These are phyloP conservation scores for Nectriaceae sp. DNA, from an alignment of 2,329 filamentous ascomycete species.

Conservation along the genomic window DNA sequence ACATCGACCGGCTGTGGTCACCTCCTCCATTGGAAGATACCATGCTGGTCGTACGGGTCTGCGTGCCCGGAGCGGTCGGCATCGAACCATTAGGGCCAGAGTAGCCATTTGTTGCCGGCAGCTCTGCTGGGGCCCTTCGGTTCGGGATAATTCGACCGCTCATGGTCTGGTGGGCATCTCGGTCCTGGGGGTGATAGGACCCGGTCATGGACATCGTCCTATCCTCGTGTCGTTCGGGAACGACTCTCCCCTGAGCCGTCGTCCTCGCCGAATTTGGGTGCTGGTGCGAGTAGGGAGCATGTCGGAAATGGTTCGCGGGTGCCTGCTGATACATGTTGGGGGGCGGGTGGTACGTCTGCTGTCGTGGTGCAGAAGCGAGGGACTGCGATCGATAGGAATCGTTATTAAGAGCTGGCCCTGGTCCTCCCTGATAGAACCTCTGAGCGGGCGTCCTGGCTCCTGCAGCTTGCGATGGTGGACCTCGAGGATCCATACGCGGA, in stretches of 20 bases:
- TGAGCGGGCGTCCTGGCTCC: conserved; percentile 49
- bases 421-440: conserved; percentile 62
- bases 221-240: conserved; percentile 90
- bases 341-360: conserved; percentile 69
- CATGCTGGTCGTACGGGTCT: conserved; percentile 64
- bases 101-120: conserved; percentile 39
- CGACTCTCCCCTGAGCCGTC: conserved; percentile 86
- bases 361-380: conserved; percentile 75
- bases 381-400: conserved; percentile 94
- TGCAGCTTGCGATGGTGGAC: conserved; percentile 45
- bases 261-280: conserved; percentile 68
- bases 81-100: conserved; percentile 40
- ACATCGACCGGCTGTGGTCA: conserved; percentile 72
- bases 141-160: conserved; percentile 89
- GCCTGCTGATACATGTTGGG: conserved; percentile 62
- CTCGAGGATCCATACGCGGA: conserved; percentile 66
- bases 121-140: conserved; percentile 50
- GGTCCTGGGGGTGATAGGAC: conserved; percentile 67
- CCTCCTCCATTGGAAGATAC: conserved; percentile 51
- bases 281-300: conserved; percentile 68
- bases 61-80: conserved; percentile 50
- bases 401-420: conserved; percentile 73
- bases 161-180: conserved; percentile 86
- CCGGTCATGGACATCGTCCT: conserved; percentile 95
- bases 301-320: conserved; percentile 75